Percentiles rank a stretch among this genome's conserved stretches.
Evolutionary conservation across 306 rosid genomes (phyloP).

Genomic region (Cucumis cinereus): DNA sequence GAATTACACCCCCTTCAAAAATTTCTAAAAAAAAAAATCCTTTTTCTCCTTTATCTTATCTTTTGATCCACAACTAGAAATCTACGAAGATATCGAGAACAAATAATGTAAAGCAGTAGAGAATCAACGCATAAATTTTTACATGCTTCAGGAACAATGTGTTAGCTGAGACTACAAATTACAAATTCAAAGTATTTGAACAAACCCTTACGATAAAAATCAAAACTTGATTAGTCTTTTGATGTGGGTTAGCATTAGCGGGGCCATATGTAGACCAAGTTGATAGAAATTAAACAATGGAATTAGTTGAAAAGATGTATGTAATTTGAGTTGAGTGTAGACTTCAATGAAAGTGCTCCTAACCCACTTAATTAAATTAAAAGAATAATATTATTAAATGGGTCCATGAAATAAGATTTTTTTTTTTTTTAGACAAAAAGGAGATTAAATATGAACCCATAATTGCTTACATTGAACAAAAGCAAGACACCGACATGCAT

Average conservation of each 20-base stretch:
- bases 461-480: constrained; percentile 28
- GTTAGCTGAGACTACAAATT: too few species aligned
- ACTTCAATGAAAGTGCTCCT: background rate
- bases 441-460: constrained; percentile 18
- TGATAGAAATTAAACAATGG: too few species aligned
- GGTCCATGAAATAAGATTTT: constrained; percentile 18
- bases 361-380: background rate
- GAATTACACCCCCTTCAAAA: background rate
- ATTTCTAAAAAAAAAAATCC: too few species aligned
- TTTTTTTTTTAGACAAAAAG: constrained; percentile 17
- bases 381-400: background rate
- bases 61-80: background rate
- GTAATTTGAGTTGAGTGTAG: background rate
- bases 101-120: too few species aligned
- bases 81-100: too few species aligned
- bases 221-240: background rate
- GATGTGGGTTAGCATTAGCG: background rate
- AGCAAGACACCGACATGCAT: constrained; percentile 48
- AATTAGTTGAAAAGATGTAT: background rate
- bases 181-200: too few species aligned
- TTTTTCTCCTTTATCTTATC: too few species aligned
- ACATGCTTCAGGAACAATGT: too few species aligned
- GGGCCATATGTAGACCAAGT: too few species aligned
- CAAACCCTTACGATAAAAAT: background rate
- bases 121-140: too few species aligned